phyloP scores from a whole-genome alignment of 306 rosid genomes.

The Vicia villosa region DNA sequence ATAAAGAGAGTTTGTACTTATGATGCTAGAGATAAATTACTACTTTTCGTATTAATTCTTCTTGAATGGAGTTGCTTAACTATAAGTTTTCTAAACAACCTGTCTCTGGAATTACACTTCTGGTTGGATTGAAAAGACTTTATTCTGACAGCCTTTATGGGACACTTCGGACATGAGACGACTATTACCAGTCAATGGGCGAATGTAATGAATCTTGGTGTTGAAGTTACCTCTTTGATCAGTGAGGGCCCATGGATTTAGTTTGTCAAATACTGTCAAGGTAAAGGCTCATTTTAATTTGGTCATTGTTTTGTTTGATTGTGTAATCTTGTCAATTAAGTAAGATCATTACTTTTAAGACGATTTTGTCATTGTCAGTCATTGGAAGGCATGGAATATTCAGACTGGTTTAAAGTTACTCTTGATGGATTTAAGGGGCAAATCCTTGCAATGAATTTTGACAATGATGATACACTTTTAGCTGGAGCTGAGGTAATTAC shows the following conservation, averaged over 20 bases:
- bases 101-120: conserved; percentile 44
- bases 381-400: conserved; percentile 57
- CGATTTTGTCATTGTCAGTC: background rate
- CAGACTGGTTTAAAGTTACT: conserved; percentile 22
- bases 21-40: too few species aligned
- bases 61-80: background rate
- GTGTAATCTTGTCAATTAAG: too few species aligned
- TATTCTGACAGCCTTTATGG: conserved; percentile 45
- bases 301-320: background rate
- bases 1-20: too few species aligned
- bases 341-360: background rate
- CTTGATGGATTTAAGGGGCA: conserved; percentile 45
- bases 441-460: conserved; percentile 43
- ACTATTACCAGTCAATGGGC: conserved; percentile 40
- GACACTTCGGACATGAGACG: conserved; percentile 48
- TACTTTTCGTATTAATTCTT: background rate
- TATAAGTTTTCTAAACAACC: conserved; percentile 23
- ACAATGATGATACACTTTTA: conserved; percentile 42
- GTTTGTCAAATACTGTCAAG: conserved; percentile 40
- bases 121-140: conserved; percentile 36
- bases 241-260: conserved; percentile 51
- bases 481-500: conserved; percentile 46
- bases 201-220: conserved; percentile 22
- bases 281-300: conserved; percentile 8
- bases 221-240: conserved; percentile 41